Evolutionary conservation across 768 basidiomycete species (phyloP).

Genomic region (Sarcodon aspratus): DNA sequence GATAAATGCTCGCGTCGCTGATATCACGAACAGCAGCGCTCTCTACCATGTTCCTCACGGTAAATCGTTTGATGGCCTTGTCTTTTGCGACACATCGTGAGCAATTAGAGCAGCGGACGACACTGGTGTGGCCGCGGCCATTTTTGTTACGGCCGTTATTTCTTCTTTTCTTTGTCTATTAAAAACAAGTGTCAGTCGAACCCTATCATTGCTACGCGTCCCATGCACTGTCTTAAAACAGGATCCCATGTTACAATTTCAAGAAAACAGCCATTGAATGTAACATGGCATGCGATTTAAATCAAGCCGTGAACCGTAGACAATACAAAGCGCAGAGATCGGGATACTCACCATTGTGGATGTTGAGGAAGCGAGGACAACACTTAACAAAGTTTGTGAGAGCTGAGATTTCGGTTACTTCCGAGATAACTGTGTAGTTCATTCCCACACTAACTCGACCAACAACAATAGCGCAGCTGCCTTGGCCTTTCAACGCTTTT

Average conservation of each 20-base stretch:
- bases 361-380: neutral
- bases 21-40: conserved; percentile 96
- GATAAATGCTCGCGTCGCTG: conserved; percentile 90
- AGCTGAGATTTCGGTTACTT: no score
- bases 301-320: neutral
- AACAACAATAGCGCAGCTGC: neutral
- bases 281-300: no score
- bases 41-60: conserved; percentile 99
- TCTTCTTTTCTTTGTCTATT: conserved; percentile 97
- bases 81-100: conserved; percentile 96
- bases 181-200: conserved; percentile 2
- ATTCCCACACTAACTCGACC: conserved; percentile 1
- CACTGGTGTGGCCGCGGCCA: conserved; percentile 91
- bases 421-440: neutral
- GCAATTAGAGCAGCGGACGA: conserved; percentile 99
- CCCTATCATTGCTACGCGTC: conserved; percentile 14
- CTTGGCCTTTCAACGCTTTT: no score
- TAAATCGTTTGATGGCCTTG: conserved; percentile 99
- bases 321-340: neutral
- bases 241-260: neutral
- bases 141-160: conserved; percentile 99
- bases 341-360: neutral
- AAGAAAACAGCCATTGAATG: neutral
- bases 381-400: no score
- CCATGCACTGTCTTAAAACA: conserved; percentile 18